These are phyloP conservation scores for Skeletonema costatum DNA, from an alignment of 108 stramenopile genomes.

Conservation along the genomic window DNA sequence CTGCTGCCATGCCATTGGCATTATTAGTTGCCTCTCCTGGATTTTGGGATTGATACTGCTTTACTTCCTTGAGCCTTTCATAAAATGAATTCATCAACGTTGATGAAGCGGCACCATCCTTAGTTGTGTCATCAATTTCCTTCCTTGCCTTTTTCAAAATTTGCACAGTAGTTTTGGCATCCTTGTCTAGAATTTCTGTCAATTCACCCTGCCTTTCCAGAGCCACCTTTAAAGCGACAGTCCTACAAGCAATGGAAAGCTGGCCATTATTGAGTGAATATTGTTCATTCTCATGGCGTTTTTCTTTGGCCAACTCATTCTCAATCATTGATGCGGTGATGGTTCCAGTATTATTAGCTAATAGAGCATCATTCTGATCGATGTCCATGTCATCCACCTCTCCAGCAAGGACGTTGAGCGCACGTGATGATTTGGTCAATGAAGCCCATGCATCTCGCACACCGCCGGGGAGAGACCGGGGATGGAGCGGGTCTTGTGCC, in stretches of 20 bases:
- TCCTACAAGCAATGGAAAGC: constrained; percentile 56
- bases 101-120: constrained; percentile 17
- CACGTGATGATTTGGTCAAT: constrained; percentile 35
- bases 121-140: constrained; percentile 21
- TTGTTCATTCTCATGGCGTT: constrained; percentile 27
- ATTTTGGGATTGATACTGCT: constrained; percentile 74
- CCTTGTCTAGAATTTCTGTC: constrained; percentile 34
- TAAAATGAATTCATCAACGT: constrained; percentile 58
- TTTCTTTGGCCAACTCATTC: constrained; percentile 27
- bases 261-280: constrained; percentile 62
- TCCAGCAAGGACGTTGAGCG: constrained; percentile 5
- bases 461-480: constrained; percentile 58
- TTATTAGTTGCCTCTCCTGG: constrained; percentile 3
- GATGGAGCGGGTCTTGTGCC: constrained; percentile 40
- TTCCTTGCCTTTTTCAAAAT: constrained; percentile 8
- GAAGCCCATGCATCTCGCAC: constrained; percentile 72
- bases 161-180: constrained; percentile 17
- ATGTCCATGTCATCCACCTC: constrained; percentile 19
- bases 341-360: not conserved
- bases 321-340: constrained; percentile 39
- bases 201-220: constrained; percentile 47
- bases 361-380: not conserved
- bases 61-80: constrained; percentile 60
- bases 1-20: not conserved
- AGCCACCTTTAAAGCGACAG: constrained; percentile 40